phyloP scores from a whole-genome alignment of 2,329 filamentous ascomycete species.

The Claviceps capensis region DNA sequence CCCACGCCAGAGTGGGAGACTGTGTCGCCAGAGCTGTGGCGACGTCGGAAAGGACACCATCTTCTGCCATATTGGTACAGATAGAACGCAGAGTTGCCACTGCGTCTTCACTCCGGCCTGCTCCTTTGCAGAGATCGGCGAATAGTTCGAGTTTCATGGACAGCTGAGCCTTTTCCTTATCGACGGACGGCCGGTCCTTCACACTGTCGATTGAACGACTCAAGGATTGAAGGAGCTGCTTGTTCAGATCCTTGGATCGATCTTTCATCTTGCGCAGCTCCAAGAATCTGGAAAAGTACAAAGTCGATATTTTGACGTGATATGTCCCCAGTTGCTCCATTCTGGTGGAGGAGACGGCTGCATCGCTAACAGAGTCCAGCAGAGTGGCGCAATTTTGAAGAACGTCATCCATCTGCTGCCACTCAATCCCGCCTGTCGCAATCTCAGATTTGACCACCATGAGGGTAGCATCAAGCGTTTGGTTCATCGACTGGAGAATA shows the following conservation, averaged over 20 bases:
- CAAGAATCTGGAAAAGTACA: conserved; percentile 53
- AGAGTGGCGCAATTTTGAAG: conserved; percentile 42
- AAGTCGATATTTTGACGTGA: conserved; percentile 54
- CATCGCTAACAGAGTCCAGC: conserved; percentile 36
- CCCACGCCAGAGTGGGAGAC: conserved; percentile 41
- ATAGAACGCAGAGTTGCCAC: conserved; percentile 44
- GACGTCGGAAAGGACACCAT: conserved; percentile 42
- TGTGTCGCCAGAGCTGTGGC: conserved; percentile 32
- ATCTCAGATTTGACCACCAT: conserved; percentile 41
- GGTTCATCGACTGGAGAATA: conserved; percentile 36
- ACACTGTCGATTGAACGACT: conserved; percentile 51
- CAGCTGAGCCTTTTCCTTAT: conserved; percentile 47
- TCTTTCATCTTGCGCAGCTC: conserved; percentile 31
- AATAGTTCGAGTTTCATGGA: conserved; percentile 52
- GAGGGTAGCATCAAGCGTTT: conserved; percentile 46
- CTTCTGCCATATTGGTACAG: conserved; percentile 46
- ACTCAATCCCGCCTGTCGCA: conserved; percentile 31
- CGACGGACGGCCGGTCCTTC: conserved; percentile 35
- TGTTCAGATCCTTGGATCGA: conserved; percentile 22
- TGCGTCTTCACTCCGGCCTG: conserved; percentile 41
- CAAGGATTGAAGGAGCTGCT: conserved; percentile 40
- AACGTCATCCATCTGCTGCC: conserved; percentile 42
- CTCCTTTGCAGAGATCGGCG: conserved; percentile 43
- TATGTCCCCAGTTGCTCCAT: conserved; percentile 29
- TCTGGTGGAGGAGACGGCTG: conserved; percentile 15